phyloP scores from a whole-genome alignment of 768 basidiomycete species.

The Pleurotus platypus region DNA sequence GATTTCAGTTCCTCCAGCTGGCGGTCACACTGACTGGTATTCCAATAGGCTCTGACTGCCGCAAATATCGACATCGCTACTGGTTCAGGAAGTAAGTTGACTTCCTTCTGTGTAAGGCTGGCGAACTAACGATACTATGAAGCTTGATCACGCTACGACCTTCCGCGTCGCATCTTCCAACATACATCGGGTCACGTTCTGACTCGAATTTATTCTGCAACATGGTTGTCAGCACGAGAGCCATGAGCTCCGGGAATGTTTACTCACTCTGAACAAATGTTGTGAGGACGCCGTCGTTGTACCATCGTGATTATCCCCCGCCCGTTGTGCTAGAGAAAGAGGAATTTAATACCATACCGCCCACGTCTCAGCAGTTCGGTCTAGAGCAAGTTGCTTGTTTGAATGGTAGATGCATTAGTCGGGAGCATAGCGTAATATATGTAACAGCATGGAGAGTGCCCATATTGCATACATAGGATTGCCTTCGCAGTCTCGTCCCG shows the following conservation, averaged over 20 bases:
- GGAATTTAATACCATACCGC: too few species aligned
- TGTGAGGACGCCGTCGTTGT: too few species aligned
- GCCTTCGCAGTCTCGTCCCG: not conserved
- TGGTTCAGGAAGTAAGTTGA: constrained; percentile 59
- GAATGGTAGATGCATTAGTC: constrained; percentile 2
- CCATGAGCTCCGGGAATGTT: too few species aligned
- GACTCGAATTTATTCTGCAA: too few species aligned
- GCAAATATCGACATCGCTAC: constrained; percentile 62
- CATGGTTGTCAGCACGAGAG: too few species aligned
- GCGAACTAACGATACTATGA: constrained; percentile 13
- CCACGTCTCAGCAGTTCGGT: too few species aligned
- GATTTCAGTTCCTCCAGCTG: constrained; percentile 6
- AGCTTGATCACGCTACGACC: constrained; percentile 57
- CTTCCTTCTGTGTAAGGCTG: not conserved
- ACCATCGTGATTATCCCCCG: too few species aligned
- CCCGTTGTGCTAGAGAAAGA: too few species aligned
- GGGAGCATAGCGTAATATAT: constrained; percentile 4
- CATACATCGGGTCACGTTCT: too few species aligned
- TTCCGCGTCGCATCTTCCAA: constrained; percentile 64
- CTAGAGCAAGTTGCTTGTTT: not conserved
- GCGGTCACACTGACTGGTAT: not conserved
- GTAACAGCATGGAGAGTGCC: constrained; percentile 1
- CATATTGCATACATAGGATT: constrained; percentile 7
- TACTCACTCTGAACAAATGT: too few species aligned
- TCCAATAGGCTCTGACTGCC: constrained; percentile 41